phyloP scores from a whole-genome alignment of 192 early-diverging fungal genomes.

The Coemansia sp. region DNA sequence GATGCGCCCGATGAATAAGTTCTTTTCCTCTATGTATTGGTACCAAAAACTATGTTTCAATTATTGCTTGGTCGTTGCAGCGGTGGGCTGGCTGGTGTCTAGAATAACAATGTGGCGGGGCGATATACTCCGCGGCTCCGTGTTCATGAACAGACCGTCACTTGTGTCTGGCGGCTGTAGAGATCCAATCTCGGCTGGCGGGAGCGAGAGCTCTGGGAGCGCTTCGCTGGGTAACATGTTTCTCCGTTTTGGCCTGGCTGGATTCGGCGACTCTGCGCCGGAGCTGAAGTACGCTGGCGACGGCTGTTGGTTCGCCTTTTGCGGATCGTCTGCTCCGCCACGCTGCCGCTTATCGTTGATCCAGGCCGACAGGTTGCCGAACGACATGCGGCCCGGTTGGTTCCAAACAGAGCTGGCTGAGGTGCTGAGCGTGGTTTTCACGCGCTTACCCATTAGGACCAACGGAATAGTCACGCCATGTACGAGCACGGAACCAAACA shows the following conservation, averaged over 20 bases:
- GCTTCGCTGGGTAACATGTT: background rate
- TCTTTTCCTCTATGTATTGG: background rate
- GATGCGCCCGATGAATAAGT: slow-evolving; percentile 28
- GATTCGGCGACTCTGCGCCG: background rate
- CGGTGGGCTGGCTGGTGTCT: background rate
- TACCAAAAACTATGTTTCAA: background rate
- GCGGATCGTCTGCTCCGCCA: slow-evolving; percentile 60
- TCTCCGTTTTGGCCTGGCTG: background rate
- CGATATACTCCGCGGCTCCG: background rate
- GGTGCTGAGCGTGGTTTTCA: slow-evolving; percentile 28
- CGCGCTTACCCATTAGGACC: slow-evolving; percentile 63
- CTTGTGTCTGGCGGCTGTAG: background rate
- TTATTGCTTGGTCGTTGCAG: background rate
- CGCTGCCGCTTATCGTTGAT: background rate
- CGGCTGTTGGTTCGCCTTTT: slow-evolving; percentile 60
- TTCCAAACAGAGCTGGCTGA: slow-evolving; percentile 27
- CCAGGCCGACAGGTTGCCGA: background rate
- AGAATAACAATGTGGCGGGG: background rate
- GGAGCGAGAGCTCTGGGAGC: background rate
- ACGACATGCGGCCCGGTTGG: slow-evolving; percentile 10
- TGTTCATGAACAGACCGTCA: background rate
- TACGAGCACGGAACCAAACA: slow-evolving; percentile 78
- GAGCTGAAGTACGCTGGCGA: background rate
- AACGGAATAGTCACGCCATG: slow-evolving; percentile 82
- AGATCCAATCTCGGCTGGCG: background rate